A percentile compares a stretch with the other conserved stretches of the same genome.
phyloP scores from a whole-genome alignment of 192 early-diverging fungal species.

The Phlyctochytrium bullatum region DNA sequence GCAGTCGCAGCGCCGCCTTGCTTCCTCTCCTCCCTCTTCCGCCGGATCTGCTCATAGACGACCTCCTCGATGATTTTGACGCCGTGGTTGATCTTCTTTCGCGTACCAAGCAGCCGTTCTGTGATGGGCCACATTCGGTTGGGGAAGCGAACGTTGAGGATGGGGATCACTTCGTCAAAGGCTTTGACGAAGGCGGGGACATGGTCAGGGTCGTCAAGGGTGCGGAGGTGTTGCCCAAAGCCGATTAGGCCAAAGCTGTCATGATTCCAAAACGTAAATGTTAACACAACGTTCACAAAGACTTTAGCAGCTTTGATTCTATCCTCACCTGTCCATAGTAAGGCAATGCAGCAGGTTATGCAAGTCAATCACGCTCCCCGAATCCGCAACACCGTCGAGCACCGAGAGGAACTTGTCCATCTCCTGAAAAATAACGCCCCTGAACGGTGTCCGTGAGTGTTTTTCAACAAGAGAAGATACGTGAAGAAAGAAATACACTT shows the following conservation, averaged over 20 bases:
- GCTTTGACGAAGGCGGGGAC: slow-evolving; percentile 18
- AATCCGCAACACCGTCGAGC: not conserved
- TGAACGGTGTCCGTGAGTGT: too few relatives aligned
- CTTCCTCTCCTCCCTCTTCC: not conserved
- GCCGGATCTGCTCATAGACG: not conserved
- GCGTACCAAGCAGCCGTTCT: slow-evolving; percentile 9
- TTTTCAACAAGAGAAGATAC: too few relatives aligned
- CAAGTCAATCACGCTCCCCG: slow-evolving; percentile 12
- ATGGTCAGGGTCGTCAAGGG: not conserved
- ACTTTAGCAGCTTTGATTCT: too few relatives aligned
- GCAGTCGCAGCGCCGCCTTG: not conserved
- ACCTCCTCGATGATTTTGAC: slow-evolving; percentile 16
- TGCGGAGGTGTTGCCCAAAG: slow-evolving; percentile 40
- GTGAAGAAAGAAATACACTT: slow-evolving; percentile 25
- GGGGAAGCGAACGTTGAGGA: slow-evolving; percentile 23
- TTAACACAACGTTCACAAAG: too few relatives aligned
- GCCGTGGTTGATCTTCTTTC: not conserved
- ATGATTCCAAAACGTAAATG: too few relatives aligned
- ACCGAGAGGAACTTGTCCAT: not conserved
- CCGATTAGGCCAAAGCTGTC: slow-evolving; percentile 9
- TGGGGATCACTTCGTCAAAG: slow-evolving; percentile 26
- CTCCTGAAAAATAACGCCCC: too few relatives aligned
- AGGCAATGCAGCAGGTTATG: slow-evolving; percentile 19
- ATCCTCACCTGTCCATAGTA: slow-evolving; percentile 29
- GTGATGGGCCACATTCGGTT: slow-evolving; percentile 16